Base-by-base conservation (phyloP, 2,329 filamentous ascomycete genomes). In the Cyclaneusma minus region DNA sequence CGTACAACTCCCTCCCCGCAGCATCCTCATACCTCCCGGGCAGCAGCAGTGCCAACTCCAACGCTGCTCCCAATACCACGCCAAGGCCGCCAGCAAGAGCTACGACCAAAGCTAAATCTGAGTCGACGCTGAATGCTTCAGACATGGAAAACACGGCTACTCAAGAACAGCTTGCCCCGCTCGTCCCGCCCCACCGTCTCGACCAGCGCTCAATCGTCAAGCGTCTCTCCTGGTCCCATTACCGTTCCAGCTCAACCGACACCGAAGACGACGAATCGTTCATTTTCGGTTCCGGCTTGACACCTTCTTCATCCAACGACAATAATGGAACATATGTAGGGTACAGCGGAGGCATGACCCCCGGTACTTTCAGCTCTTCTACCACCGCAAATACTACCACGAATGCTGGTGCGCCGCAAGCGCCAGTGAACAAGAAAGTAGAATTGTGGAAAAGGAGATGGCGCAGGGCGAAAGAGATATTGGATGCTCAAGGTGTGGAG, bases 371-470 rank as follows among this genome's bases (percentile, higher is more conserved):
- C 29, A 12, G 29, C 33, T 5, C 33, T 21, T 32, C 14, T 29
- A 35, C 13, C 30, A 27, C 10, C n/a, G 31, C 35, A n/a, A 35
- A 29, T 23, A 22, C 26, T 9, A 21, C 21, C 4, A 13, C 13
- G 13, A 9, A 16, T 13, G 13, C 18, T 17, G 26, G 26, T 10
- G 16, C 33, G 3, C 23, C 26, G 13, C 32, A 25, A 13, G 37
- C 32, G 14, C 38, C 42, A 21, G 37, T 38, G 24, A 81, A 69
- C 47, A 82, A 77, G 52, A 76, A 80, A 36, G 57, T 83, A 29
- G 73, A 76, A 32, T 43, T 83, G 24, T 89, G 80, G 81, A 59
- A 62, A 34, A 63, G 72, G 29, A 56, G 81, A 21, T 67, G 80
- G 54, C 63, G 62, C 21, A 56, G 67, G 22, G 79, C 80, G 3